Evolutionary conservation across 345 rosid genomes (phyloP).

Genomic region (Noccaea bulbosa): DNA sequence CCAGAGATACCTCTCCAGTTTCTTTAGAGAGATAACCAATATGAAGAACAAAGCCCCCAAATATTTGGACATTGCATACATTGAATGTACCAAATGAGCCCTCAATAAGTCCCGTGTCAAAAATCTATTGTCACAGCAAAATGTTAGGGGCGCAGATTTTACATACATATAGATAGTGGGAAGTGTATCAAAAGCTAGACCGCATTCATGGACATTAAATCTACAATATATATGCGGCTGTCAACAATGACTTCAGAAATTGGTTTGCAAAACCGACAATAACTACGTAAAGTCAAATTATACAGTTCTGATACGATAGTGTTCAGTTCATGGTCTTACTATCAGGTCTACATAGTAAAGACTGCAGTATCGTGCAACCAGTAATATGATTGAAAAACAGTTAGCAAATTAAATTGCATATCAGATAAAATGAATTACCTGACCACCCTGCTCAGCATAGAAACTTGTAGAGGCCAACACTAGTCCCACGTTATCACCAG

Average conservation of each 20-base stretch:
- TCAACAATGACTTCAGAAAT: neutral
- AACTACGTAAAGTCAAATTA: conserved; percentile 1
- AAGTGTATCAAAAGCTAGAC: conserved; percentile 17
- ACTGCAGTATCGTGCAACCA: conserved; percentile 9
- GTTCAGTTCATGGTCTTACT: conserved; percentile 13
- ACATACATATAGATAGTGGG: neutral
- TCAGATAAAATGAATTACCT: conserved; percentile 54
- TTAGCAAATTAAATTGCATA: conserved; percentile 9
- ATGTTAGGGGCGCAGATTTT: conserved; percentile 3
- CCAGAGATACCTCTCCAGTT: conserved; percentile 56
- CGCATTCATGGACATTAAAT: conserved; percentile 13
- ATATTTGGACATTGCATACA: conserved; percentile 85
- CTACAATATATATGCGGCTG: neutral
- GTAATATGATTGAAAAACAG: conserved; percentile 13
- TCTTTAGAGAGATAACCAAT: conserved; percentile 65
- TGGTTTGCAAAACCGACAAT: neutral
- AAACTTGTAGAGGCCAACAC: conserved; percentile 81
- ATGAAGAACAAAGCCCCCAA: conserved; percentile 91
- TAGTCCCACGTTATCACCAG: conserved; percentile 67
- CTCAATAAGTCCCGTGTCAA: conserved; percentile 76
- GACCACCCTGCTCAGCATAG: conserved; percentile 99
- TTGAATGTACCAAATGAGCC: conserved; percentile 77
- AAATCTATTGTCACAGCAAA: conserved; percentile 61
- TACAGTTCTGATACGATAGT: conserved; percentile 18
- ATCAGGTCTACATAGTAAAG: neutral